Evolutionary conservation across 2,329 filamentous ascomycete species (phyloP), one percentile per base, ranked within the genome.

Genomic region (Neodidymelliopsis sp.): DNA sequence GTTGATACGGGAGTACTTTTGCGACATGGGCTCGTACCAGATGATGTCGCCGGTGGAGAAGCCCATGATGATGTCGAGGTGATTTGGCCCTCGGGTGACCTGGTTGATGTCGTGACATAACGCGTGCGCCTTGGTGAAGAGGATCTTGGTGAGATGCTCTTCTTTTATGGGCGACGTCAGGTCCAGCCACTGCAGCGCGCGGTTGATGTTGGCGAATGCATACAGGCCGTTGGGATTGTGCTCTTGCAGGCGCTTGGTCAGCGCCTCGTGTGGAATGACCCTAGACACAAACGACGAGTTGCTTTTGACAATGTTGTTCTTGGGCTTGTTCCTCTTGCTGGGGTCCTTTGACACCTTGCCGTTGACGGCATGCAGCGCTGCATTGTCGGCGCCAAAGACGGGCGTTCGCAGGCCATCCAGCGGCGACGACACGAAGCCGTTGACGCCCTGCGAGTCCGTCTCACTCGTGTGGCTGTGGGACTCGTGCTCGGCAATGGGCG

Each of bases 211-310:
- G 36, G 89, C 91, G 78, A 99, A 97, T 2, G 88, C 90, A 73
- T 94, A 96, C 3, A 94, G 74, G 1, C 91, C 92, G 56, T 94
- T 89, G 2, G 80, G 79, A 10, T 86, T 84, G 54, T 90, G 86
- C 23, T 97, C 94, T 37, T 84, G 83, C 55, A 97, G 74, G 57
- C 89, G 86, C 74, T 94, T 96, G 16, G 83, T 81, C 44, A 95
- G 74, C 4, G 81, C 81, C 63, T 99, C 94, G 65, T 96, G 90
- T 12, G 91, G 87, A 57, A 97, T 96, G 23, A 97, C 93, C 44
- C 94, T 81, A n/a, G 93, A 97, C 22, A 99, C 94, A 69, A 97
- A 99, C 0, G 93, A 96, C 8, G 94, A 99, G 73, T 96, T 97
- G 76, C 91, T 97, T 79, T 99, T 99, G 41, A 93, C 87, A 72